Evolutionary conservation across 2,329 filamentous ascomycete species (phyloP).

Genomic region (Fusarium redolens): DNA sequence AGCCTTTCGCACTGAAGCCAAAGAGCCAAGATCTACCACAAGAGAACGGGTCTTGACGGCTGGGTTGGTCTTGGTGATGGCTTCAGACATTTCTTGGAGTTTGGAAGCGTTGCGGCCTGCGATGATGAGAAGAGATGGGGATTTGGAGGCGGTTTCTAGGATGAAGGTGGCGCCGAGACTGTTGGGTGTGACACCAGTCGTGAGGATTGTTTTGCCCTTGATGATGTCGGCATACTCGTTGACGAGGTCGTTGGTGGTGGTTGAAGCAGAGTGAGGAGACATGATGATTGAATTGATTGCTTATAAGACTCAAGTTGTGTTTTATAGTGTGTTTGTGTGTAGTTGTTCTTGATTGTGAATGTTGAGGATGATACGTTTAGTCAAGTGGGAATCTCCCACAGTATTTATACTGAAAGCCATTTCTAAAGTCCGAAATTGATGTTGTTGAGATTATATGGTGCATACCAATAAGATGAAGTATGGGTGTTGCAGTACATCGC

Average conservation of each 20-base stretch:
- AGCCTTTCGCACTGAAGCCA: slow-evolving; percentile 53
- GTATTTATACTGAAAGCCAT: slow-evolving; percentile 3
- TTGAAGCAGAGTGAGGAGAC: slow-evolving; percentile 32
- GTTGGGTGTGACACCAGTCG: slow-evolving; percentile 56
- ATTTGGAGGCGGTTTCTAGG: slow-evolving; percentile 52
- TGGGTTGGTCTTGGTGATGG: slow-evolving; percentile 49
- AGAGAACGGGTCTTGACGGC: slow-evolving; percentile 50
- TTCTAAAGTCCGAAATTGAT: slow-evolving; percentile 17
- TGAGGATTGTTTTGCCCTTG: slow-evolving; percentile 53
- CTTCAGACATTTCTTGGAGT: slow-evolving; percentile 51
- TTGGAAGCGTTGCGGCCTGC: slow-evolving; percentile 58
- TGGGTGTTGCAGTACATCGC: neutral
- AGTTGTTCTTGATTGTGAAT: neutral
- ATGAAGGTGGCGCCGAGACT: slow-evolving; percentile 54
- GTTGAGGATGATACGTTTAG: neutral
- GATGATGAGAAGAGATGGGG: slow-evolving; percentile 57
- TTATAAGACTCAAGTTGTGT: neutral
- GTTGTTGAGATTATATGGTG: neutral
- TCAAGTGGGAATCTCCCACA: neutral
- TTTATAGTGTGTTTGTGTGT: neutral
- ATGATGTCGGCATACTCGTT: slow-evolving; percentile 47
- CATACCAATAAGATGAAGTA: neutral
- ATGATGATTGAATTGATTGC: neutral
- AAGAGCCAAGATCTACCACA: slow-evolving; percentile 54
- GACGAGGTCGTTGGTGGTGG: slow-evolving; percentile 45